Conservation (phyloP, 768 basidiomycete species). For the Pleurotus tuoliensis region DNA sequence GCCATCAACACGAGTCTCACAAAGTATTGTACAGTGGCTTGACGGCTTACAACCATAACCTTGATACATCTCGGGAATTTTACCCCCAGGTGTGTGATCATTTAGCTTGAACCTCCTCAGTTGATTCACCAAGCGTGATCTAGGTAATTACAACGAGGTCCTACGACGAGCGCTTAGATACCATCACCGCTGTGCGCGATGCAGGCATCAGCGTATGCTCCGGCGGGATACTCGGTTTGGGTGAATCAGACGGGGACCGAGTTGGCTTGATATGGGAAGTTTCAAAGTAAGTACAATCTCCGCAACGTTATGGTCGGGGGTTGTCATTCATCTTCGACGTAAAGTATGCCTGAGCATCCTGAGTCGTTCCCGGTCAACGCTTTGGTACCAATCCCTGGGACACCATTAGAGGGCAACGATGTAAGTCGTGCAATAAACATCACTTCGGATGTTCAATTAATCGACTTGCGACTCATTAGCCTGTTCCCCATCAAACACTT, state of each 20-base stretch:
- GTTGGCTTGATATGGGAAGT: conserved; percentile 94
- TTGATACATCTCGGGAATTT: conserved; percentile 96
- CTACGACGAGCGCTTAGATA: conserved; percentile 90
- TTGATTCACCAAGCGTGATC: conserved; percentile 7
- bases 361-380: conserved; percentile 99
- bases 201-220: conserved; percentile 98
- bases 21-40: conserved; percentile 54
- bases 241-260: conserved; percentile 86
- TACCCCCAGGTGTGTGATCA: conserved; percentile 71
- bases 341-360: conserved; percentile 92
- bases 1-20: conserved; percentile 8
- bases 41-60: conserved; percentile 98
- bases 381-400: conserved; percentile 92
- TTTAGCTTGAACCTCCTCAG: neutral
- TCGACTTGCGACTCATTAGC: conserved; percentile 38
- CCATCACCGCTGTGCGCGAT: conserved; percentile 85
- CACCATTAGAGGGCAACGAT: conserved; percentile 89
- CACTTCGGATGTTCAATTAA: neutral
- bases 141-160: conserved; percentile 94
- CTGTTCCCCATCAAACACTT: conserved; percentile 76
- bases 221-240: conserved; percentile 92
- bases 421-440: conserved; percentile 32
- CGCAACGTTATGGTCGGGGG: conserved; percentile 4
- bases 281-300: conserved; percentile 60
- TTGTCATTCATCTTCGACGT: conserved; percentile 11